These are phyloP conservation scores for Syzygium aromaticum DNA, from an alignment of 345 rosid genomes.

Conservation along the genomic window DNA sequence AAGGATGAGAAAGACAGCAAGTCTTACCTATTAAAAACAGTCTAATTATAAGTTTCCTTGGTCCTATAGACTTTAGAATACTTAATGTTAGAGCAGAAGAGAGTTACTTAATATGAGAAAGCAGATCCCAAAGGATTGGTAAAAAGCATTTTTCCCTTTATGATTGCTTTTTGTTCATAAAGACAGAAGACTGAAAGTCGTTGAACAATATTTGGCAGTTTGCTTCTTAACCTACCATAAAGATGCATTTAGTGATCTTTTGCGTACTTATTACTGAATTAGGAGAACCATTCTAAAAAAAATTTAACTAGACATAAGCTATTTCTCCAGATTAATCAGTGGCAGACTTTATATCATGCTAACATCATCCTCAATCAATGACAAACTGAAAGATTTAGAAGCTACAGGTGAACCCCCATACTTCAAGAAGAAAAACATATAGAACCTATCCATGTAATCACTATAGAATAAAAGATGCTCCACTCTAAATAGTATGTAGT, in stretches of 20 bases:
- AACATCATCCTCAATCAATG: background rate
- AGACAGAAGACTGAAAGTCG: background rate
- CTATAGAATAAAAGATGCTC: background rate
- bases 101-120: background rate
- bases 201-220: background rate
- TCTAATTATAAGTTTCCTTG: background rate
- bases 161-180: background rate
- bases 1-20: too few species aligned
- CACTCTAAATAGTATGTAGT: background rate
- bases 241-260: background rate
- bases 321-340: background rate
- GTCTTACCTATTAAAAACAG: background rate
- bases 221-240: background rate
- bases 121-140: background rate
- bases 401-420: background rate
- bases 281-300: background rate
- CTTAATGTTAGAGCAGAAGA: background rate
- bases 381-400: background rate
- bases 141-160: background rate
- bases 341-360: background rate
- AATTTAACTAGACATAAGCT: background rate
- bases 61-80: background rate
- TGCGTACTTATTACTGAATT: background rate
- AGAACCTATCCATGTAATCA: background rate
- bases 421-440: background rate